Conservation (phyloP, 495 filamentous ascomycete species). For the Xylaria intraflava region DNA sequence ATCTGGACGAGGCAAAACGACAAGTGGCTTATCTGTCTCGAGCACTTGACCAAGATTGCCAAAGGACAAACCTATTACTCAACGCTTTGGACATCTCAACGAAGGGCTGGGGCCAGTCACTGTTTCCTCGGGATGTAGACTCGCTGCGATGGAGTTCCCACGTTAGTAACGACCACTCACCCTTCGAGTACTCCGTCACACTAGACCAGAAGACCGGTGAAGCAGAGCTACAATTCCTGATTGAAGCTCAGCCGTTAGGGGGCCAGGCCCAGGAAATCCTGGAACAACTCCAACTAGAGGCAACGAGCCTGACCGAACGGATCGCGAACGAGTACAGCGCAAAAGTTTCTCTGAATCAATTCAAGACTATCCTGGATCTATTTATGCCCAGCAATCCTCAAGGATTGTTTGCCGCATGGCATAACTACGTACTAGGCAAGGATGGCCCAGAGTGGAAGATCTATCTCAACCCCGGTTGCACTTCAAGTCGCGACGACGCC, state of each 20-base stretch:
- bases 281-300: not conserved
- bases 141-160: not conserved
- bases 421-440: conserved; percentile 9
- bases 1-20: conserved; percentile 1
- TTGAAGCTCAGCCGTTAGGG: conserved; percentile 1
- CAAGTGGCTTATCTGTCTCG: not conserved
- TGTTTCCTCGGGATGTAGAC: not conserved
- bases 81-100: not conserved
- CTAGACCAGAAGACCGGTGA: conserved; percentile 1
- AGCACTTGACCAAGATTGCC: not conserved
- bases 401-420: conserved; percentile 10
- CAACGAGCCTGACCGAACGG: not conserved
- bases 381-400: conserved; percentile 5
- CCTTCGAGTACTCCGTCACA: not conserved
- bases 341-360: conserved; percentile 10
- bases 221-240: conserved; percentile 3
- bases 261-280: not conserved
- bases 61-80: not conserved
- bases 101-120: not conserved
- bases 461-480: conserved; percentile 12
- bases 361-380: conserved; percentile 11
- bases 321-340: conserved; percentile 1
- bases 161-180: conserved; percentile 2
- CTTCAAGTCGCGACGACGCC: not conserved
- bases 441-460: conserved; percentile 16